phyloP scores from a whole-genome alignment of 2,329 filamentous ascomycete species.

The Arthrinium puccinioides region DNA sequence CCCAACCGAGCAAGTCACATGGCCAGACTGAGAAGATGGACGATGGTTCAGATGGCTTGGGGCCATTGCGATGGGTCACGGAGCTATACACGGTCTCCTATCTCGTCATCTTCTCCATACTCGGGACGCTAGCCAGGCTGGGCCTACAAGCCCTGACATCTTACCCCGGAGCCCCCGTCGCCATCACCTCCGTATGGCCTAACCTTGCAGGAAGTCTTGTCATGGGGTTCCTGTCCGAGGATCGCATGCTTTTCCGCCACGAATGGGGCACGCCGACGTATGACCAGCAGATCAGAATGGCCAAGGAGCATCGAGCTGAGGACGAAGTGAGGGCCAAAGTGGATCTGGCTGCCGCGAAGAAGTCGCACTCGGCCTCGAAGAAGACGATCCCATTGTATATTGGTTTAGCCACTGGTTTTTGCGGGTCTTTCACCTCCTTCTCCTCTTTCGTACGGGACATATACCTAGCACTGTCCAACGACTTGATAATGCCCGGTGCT shows the following conservation, averaged over 20 bases:
- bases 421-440: slow-evolving; percentile 85
- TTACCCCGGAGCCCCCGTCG: slow-evolving; percentile 70
- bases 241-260: slow-evolving; percentile 64
- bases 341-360: slow-evolving; percentile 39
- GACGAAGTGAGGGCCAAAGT: slow-evolving; percentile 25
- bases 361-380: slow-evolving; percentile 58
- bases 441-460: slow-evolving; percentile 76
- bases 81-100: slow-evolving; percentile 70
- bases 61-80: slow-evolving; percentile 47
- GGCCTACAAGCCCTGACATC: slow-evolving; percentile 72
- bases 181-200: slow-evolving; percentile 75
- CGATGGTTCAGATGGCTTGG: too few relatives aligned
- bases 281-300: slow-evolving; percentile 25
- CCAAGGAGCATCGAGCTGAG: slow-evolving; percentile 25
- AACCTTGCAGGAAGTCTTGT: slow-evolving; percentile 76
- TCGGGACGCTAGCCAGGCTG: slow-evolving; percentile 77
- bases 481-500: slow-evolving; percentile 47
- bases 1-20: slow-evolving; percentile 3
- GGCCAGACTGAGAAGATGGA: too few relatives aligned
- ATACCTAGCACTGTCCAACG: slow-evolving; percentile 74
- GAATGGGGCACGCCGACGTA: slow-evolving; percentile 50
- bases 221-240: slow-evolving; percentile 81
- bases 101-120: slow-evolving; percentile 75
- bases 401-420: slow-evolving; percentile 79
- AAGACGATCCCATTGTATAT: slow-evolving; percentile 87